Evolutionary conservation across 345 rosid species (phyloP).

Genomic region (Euclidium syriacum): DNA sequence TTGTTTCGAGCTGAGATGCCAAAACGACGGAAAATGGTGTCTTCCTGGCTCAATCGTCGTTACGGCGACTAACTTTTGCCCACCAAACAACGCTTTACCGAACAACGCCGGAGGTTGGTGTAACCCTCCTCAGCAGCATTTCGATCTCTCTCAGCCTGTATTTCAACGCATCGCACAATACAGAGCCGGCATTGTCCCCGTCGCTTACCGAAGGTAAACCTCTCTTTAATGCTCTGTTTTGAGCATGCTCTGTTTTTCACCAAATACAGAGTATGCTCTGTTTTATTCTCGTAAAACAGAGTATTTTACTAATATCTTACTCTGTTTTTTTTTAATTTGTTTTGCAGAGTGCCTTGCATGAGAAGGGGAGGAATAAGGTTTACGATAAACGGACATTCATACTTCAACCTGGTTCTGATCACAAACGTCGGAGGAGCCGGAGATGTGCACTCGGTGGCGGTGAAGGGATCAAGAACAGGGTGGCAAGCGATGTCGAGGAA

Average conservation of each 20-base stretch:
- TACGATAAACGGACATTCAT: constrained; percentile 74
- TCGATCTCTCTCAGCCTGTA: constrained; percentile 78
- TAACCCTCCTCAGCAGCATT: constrained; percentile 78
- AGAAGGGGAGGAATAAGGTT: constrained; percentile 72
- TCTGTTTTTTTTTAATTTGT: neutral
- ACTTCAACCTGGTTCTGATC: constrained; percentile 68
- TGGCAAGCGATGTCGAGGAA: constrained; percentile 81
- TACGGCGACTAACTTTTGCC: constrained; percentile 85
- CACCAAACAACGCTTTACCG: constrained; percentile 72
- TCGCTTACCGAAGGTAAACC: constrained; percentile 54
- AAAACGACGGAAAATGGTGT: constrained; percentile 60
- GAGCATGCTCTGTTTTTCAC: neutral
- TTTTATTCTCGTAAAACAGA: neutral
- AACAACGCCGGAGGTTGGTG: constrained; percentile 84
- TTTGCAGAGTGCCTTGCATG: constrained; percentile 55
- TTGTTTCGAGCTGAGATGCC: constrained; percentile 66
- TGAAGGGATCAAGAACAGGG: constrained; percentile 65
- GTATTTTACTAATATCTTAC: neutral
- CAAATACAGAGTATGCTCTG: neutral
- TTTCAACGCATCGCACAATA: constrained; percentile 83
- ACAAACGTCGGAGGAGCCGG: constrained; percentile 86
- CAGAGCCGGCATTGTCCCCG: constrained; percentile 74
- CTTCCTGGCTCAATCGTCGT: constrained; percentile 59
- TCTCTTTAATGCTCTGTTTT: too few relatives aligned
- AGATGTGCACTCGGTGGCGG: constrained; percentile 52